Base-by-base conservation (phyloP, 768 basidiomycete species). In the Lyophyllum shimeji region DNA sequence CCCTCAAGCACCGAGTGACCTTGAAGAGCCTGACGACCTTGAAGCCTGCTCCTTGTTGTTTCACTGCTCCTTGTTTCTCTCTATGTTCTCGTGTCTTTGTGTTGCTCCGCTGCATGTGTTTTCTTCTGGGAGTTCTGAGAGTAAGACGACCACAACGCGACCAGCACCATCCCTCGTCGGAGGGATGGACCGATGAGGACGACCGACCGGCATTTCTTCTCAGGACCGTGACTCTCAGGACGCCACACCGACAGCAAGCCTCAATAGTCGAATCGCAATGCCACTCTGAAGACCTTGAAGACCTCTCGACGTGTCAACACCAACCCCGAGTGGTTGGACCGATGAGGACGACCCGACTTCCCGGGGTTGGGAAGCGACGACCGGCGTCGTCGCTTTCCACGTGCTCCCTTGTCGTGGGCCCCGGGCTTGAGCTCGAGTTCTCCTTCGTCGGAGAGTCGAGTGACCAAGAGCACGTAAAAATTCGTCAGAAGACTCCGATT, bases 391-490 rank as follows among this genome's bases (percentile, higher is more conserved):
- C 55, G 43, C 50, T 51, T 52, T 57, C 62, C 60, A 54, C 63
- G 63, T 63, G 63, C 63, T 60, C 63, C 63, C 58, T 62, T 60
- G 60, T 54, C 60, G 60, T 55, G 58, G 60, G 63, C 61, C 60
- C 60, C 60, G 52, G 63, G 60, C 63, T 61, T 64, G 48, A 55
- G 55, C 37, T 53, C 33, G 42, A 50, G 21, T 37, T 46, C 27
- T 34, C 50, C 24, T 15, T 17, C 33, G 39, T 21, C 11, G 52
- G 53, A 39, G 29, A 37, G 51, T 58, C 50, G 53, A 53, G 58
- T 49, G 53, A 64, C 58, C 48, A 62, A 64, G 50, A 42, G 63
- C 63, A 64, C 60, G 63, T 62, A 58, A 46, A 46, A 46, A 21
- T 2, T 21, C 43, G 12, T 13, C 20, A 11, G 4, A 45, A 2